Evolutionary conservation across 139 green algal species (phyloP), one percentile per base, ranked within the genome.

Genomic region (Haematococcus lacustris): DNA sequence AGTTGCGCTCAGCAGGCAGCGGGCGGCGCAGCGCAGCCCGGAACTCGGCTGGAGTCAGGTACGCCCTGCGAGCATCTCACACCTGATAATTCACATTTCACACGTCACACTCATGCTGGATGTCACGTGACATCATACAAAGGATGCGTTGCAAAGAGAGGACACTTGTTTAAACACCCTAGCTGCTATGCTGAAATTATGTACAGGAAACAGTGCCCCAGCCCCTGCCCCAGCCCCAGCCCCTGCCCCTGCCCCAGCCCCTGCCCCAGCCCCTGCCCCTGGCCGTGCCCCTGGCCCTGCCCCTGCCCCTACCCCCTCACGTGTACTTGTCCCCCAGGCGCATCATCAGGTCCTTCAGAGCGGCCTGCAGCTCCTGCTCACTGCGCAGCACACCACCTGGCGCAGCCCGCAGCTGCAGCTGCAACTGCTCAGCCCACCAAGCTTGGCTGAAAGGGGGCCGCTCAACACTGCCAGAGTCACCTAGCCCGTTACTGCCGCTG

Each of bases 1-100:
- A 57, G 47, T 51, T 21, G 53, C 59, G 62, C 71, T 62, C 66
- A 69, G 39, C 66, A 51, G 35, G 71, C 71, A 21, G 60, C 13
- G 47, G 47, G 71, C 71, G 66, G 38, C 32, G 39, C 2, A 35
- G 66, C 38, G 35, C 28, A 4, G 21, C 21, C 17, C 57, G 25
- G 57, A 37, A 65, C 6, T 57, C 47, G 13, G 47, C 13, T 13
- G 47, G 47, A 21, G 13, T 13, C 47, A 57, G 13, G 47, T 57
- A 57, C 13, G 47, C 21, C 13, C 47, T 57, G 47, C 47, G 21
- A 28, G 47, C 47, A 21, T 21, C 47, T 28, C 21, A 21, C 47
- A 21, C 13, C 13, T 21, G 21, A 13, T 28, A 21, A 57, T 28
- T 13, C 21, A 57, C 47, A 57, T 57, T 57, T 13, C 21, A 21